These are phyloP conservation scores for Lithohypha guttulata DNA, from an alignment of 2,329 filamentous ascomycete genomes.

Conservation along the genomic window DNA sequence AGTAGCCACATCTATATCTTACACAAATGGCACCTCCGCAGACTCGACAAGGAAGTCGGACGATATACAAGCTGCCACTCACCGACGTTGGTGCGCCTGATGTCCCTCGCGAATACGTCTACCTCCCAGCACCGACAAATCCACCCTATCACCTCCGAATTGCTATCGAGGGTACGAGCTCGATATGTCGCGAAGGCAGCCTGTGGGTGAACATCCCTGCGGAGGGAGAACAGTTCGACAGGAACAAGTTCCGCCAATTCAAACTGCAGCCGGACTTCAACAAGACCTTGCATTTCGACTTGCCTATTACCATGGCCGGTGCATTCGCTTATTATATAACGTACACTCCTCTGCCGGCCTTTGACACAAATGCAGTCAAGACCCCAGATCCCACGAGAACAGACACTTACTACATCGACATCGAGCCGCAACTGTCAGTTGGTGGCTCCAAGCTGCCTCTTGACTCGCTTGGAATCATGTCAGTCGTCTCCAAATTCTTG, in stretches of 20 bases:
- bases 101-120: slow-evolving; percentile 81
- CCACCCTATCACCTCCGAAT: slow-evolving; percentile 47
- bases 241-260: slow-evolving; percentile 64
- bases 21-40: slow-evolving; percentile 15
- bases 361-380: slow-evolving; percentile 48
- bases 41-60: slow-evolving; percentile 20
- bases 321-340: slow-evolving; percentile 92
- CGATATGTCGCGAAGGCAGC: slow-evolving; percentile 86
- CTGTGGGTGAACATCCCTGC: slow-evolving; percentile 94
- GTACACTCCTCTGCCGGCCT: slow-evolving; percentile 74
- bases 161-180: slow-evolving; percentile 39
- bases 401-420: slow-evolving; percentile 80
- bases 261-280: slow-evolving; percentile 91
- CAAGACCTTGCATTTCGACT: slow-evolving; percentile 75
- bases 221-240: slow-evolving; percentile 61
- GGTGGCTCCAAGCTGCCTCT: slow-evolving; percentile 66
- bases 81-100: slow-evolving; percentile 89
- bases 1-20: no score
- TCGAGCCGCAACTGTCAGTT: slow-evolving; percentile 68
- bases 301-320: slow-evolving; percentile 71
- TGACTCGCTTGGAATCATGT: slow-evolving; percentile 82
- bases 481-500: slow-evolving; percentile 96
- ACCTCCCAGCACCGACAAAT: slow-evolving; percentile 67
- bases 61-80: slow-evolving; percentile 80
- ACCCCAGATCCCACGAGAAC: slow-evolving; percentile 54